A percentile compares a stretch with the other conserved stretches of the same genome.
Conservation (phyloP, 148 eudicot genomes). For the Nyssa sinensis region DNA sequence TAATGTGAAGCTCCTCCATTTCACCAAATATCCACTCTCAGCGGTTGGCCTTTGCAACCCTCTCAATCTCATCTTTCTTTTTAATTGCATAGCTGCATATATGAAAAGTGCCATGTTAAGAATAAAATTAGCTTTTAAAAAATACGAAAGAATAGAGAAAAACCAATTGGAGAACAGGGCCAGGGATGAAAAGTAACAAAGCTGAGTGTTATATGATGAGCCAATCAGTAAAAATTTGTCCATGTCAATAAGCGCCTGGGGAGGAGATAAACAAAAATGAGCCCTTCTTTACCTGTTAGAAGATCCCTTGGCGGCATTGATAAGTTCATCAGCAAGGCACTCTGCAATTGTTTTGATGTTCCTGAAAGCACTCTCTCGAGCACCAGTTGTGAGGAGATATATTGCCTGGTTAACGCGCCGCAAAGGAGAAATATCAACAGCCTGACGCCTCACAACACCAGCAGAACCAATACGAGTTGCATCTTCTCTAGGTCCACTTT, state of each 20-base stretch:
- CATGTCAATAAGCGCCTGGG: neutral
- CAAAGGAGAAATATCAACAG: slow-evolving; percentile 34
- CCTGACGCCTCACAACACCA: slow-evolving; percentile 37
- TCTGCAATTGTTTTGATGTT: slow-evolving; percentile 32
- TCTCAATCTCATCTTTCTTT: slow-evolving; percentile 22
- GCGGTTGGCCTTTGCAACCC: slow-evolving; percentile 24
- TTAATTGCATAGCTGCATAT: slow-evolving; percentile 20
- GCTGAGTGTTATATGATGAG: neutral
- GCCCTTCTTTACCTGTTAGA: slow-evolving; percentile 24
- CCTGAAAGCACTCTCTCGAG: slow-evolving; percentile 36
- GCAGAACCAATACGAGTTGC: slow-evolving; percentile 38
- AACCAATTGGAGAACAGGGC: neutral
- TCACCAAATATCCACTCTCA: neutral
- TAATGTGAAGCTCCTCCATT: neutral
- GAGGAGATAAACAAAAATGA: neutral
- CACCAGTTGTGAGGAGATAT: slow-evolving; percentile 30
- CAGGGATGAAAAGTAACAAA: neutral
- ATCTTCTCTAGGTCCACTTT: slow-evolving; percentile 34
- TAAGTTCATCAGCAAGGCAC: slow-evolving; percentile 32
- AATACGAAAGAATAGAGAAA: neutral
- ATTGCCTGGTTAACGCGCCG: slow-evolving; percentile 35
- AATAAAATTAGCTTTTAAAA: neutral
- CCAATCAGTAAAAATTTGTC: neutral
- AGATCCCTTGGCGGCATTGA: slow-evolving; percentile 34
- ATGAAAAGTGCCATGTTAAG: neutral